These are phyloP conservation scores for Orbilia javanica DNA, from an alignment of 2,329 filamentous ascomycete genomes.

Conservation along the genomic window DNA sequence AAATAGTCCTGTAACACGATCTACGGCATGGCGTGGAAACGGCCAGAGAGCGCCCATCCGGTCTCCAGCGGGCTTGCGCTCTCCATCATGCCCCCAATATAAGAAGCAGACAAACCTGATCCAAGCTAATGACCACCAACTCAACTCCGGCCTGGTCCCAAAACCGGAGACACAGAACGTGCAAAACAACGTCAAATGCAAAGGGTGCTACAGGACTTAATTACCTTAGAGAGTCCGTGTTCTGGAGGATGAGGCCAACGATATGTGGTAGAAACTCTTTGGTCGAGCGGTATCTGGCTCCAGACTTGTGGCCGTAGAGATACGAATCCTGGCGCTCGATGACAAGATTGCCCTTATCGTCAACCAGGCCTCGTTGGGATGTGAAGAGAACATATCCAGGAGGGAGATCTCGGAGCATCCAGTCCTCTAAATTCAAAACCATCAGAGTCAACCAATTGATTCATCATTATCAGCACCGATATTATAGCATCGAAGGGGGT, in stretches of 20 bases:
- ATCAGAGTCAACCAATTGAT: not conserved
- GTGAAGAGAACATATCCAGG: slow-evolving; percentile 29
- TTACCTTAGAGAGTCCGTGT: slow-evolving; percentile 31
- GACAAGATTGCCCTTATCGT: slow-evolving; percentile 17
- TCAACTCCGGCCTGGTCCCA: too few species aligned
- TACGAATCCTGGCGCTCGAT: slow-evolving; percentile 40
- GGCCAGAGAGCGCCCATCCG: not conserved
- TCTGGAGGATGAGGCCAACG: slow-evolving; percentile 3
- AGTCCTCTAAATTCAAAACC: not conserved
- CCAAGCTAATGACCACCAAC: too few species aligned
- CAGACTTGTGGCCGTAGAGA: slow-evolving; percentile 43
- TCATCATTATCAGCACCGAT: not conserved
- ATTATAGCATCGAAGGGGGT: too few species aligned
- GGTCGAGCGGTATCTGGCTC: slow-evolving; percentile 28
- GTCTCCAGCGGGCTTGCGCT: not conserved
- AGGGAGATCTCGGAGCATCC: slow-evolving; percentile 32
- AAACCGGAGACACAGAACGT: too few species aligned
- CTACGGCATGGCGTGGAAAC: too few species aligned
- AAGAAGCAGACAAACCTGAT: not conserved
- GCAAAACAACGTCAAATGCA: too few species aligned
- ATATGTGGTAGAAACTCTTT: slow-evolving; percentile 34
- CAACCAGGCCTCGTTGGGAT: slow-evolving; percentile 11
- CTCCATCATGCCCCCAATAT: not conserved
- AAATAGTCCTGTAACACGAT: too few species aligned
- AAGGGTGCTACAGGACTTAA: too few species aligned